These are phyloP conservation scores for Colletotrichum musae DNA, from an alignment of 2,329 filamentous ascomycete species.

Conservation along the genomic window DNA sequence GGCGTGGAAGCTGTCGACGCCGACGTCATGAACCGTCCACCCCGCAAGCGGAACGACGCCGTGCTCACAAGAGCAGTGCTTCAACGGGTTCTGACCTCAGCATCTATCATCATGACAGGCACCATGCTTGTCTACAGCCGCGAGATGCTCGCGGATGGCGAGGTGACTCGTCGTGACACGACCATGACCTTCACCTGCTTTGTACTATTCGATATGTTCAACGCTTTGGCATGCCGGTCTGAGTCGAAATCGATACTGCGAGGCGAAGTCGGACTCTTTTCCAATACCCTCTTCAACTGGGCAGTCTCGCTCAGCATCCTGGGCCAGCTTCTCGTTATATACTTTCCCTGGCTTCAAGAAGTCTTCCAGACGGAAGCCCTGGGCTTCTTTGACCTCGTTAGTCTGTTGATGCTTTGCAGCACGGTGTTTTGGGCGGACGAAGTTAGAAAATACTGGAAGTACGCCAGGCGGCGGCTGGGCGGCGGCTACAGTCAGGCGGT, in stretches of 20 bases:
- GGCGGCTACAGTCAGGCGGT: slow-evolving; percentile 77
- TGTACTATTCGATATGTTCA: slow-evolving; percentile 99
- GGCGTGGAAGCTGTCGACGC: slow-evolving; percentile 96
- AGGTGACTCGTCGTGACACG: slow-evolving; percentile 92
- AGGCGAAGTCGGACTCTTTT: slow-evolving; percentile 86
- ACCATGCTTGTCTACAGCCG: slow-evolving; percentile 92
- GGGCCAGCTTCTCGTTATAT: slow-evolving; percentile 92
- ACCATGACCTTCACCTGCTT: slow-evolving; percentile 99
- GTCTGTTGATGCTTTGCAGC: slow-evolving; percentile 83
- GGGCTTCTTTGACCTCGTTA: slow-evolving; percentile 78
- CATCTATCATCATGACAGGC: slow-evolving; percentile 90
- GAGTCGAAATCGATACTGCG: slow-evolving; percentile 90
- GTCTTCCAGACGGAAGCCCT: slow-evolving; percentile 97
- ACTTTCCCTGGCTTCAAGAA: slow-evolving; percentile 92
- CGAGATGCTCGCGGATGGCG: slow-evolving; percentile 88
- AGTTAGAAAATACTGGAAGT: slow-evolving; percentile 82
- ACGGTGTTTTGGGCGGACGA: slow-evolving; percentile 97
- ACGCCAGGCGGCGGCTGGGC: slow-evolving; percentile 70
- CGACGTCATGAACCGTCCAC: slow-evolving; percentile 92
- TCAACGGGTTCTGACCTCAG: slow-evolving; percentile 87
- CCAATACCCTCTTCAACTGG: slow-evolving; percentile 97
- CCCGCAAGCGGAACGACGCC: slow-evolving; percentile 85
- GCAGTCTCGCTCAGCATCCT: slow-evolving; percentile 87
- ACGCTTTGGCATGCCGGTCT: slow-evolving; percentile 92
- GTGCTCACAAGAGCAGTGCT: slow-evolving; percentile 91